phyloP scores from a whole-genome alignment of 2,329 filamentous ascomycete species.

The Phyllosticta paracitricarpa region DNA sequence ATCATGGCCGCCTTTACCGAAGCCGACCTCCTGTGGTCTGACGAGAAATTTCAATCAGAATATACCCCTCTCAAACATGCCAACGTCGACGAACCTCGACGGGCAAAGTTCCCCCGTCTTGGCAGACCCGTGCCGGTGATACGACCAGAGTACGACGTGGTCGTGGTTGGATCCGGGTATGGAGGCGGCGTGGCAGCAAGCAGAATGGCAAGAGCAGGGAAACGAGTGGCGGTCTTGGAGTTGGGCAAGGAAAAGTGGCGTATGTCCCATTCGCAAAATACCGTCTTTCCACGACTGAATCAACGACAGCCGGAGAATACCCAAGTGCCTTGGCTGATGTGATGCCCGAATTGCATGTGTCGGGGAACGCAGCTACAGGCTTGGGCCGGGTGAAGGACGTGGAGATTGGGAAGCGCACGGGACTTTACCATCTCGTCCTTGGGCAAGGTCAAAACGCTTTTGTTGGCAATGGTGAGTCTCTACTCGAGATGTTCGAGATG shows the following conservation, averaged over 20 bases:
- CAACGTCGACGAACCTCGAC: not conserved
- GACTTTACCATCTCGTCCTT: slow-evolving; percentile 53
- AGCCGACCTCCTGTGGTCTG: not conserved
- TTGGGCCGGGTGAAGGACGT: slow-evolving; percentile 34
- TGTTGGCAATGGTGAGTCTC: slow-evolving; percentile 43
- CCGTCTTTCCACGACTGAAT: not conserved
- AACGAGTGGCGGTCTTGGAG: slow-evolving; percentile 56
- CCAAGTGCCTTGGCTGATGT: slow-evolving; percentile 41
- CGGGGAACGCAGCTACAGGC: slow-evolving; percentile 42
- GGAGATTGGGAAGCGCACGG: slow-evolving; percentile 45
- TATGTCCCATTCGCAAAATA: slow-evolving; percentile 8
- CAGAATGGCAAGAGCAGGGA: slow-evolving; percentile 50
- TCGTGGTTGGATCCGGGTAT: slow-evolving; percentile 61
- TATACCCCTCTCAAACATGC: not conserved
- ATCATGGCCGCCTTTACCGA: not conserved
- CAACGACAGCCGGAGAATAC: slow-evolving; percentile 45
- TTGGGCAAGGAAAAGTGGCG: slow-evolving; percentile 55
- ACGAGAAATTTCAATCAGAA: not conserved
- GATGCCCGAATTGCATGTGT: slow-evolving; percentile 45
- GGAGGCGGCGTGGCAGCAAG: slow-evolving; percentile 57
- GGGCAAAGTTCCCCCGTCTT: not conserved
- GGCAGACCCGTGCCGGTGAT: slow-evolving; percentile 46
- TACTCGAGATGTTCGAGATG: no score
- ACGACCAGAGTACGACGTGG: slow-evolving; percentile 49
- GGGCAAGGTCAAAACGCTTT: slow-evolving; percentile 56